phyloP scores from a whole-genome alignment of 371 early-diverging fungal species.

The Mucor velutinosus region DNA sequence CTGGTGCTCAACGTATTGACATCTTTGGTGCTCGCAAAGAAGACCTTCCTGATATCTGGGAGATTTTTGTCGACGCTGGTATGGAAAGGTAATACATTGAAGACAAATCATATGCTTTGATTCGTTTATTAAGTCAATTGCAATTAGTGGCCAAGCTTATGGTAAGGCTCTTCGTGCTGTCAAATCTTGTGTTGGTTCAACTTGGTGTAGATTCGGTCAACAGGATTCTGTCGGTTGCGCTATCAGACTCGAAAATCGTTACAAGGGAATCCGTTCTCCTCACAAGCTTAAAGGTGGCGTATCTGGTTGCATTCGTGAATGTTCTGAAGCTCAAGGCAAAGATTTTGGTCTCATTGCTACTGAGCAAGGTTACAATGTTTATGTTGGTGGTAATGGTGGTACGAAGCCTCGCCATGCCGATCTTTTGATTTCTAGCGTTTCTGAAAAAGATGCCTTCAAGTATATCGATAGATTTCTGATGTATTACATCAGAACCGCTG shows the following conservation, averaged over 20 bases:
- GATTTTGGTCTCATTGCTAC: constrained; percentile 69
- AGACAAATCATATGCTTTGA: constrained; percentile 29
- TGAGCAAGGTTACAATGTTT: constrained; percentile 72
- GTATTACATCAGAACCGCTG: constrained; percentile 73
- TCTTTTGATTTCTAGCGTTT: constrained; percentile 55
- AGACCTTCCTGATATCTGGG: constrained; percentile 69
- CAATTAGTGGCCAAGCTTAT: constrained; percentile 67
- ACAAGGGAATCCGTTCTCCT: constrained; percentile 69
- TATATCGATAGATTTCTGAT: constrained; percentile 71
- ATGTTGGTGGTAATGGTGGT: constrained; percentile 74
- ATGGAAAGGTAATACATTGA: constrained; percentile 55
- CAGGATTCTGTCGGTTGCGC: constrained; percentile 74
- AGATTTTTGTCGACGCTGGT: constrained; percentile 61
- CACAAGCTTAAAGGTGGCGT: constrained; percentile 70
- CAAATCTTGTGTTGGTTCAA: constrained; percentile 70
- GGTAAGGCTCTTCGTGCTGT: constrained; percentile 75
- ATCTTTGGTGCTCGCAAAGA: constrained; percentile 67
- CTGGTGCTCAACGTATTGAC: constrained; percentile 70
- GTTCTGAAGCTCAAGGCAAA: constrained; percentile 69
- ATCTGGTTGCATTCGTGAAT: constrained; percentile 69
- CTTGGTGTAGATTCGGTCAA: constrained; percentile 73
- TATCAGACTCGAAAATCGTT: constrained; percentile 64
- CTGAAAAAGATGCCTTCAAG: constrained; percentile 54
- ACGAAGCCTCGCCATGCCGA: constrained; percentile 70
- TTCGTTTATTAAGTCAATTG: background rate